Evolutionary conservation across 2,329 filamentous ascomycete genomes (phyloP).

Genomic region (Exophiala sp.): DNA sequence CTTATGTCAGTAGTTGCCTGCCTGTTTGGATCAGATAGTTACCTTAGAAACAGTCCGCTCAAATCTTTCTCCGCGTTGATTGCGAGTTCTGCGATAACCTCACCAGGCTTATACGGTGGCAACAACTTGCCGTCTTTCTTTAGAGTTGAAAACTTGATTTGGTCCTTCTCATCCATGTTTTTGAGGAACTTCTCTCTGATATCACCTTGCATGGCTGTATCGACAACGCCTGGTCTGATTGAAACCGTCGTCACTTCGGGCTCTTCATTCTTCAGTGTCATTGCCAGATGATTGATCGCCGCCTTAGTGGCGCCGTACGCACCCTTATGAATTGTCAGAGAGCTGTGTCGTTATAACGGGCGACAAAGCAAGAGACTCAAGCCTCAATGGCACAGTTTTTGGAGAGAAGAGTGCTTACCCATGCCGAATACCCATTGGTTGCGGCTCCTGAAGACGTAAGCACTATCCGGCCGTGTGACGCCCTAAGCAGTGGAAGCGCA

Average conservation of each 20-base stretch:
- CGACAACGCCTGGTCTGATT: conserved; percentile 74
- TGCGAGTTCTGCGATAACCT: conserved; percentile 78
- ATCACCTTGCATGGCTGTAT: conserved; percentile 86
- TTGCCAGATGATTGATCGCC: conserved; percentile 73
- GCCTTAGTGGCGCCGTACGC: conserved; percentile 81
- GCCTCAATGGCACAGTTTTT: too few species aligned
- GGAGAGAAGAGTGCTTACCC: conserved; percentile 40
- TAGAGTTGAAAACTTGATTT: conserved; percentile 63
- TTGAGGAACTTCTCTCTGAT: conserved; percentile 69
- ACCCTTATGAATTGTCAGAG: conserved; percentile 36
- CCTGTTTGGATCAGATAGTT: background rate
- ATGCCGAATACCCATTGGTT: conserved; percentile 61
- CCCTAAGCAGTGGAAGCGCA: conserved; percentile 65
- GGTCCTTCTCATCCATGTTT: conserved; percentile 57
- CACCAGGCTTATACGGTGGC: conserved; percentile 76
- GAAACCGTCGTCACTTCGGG: conserved; percentile 69
- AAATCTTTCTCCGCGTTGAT: conserved; percentile 62
- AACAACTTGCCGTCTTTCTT: conserved; percentile 70
- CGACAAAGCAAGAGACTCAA: too few species aligned
- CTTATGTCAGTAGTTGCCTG: background rate
- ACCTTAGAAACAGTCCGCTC: conserved; percentile 67
- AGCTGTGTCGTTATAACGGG: too few species aligned
- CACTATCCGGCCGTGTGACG: conserved; percentile 67
- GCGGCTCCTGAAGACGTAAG: conserved; percentile 80
- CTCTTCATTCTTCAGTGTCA: conserved; percentile 73